Percentiles rank a stretch among this genome's conserved stretches.
phyloP scores from a whole-genome alignment of 306 rosid species.

The Castanospermum australe region DNA sequence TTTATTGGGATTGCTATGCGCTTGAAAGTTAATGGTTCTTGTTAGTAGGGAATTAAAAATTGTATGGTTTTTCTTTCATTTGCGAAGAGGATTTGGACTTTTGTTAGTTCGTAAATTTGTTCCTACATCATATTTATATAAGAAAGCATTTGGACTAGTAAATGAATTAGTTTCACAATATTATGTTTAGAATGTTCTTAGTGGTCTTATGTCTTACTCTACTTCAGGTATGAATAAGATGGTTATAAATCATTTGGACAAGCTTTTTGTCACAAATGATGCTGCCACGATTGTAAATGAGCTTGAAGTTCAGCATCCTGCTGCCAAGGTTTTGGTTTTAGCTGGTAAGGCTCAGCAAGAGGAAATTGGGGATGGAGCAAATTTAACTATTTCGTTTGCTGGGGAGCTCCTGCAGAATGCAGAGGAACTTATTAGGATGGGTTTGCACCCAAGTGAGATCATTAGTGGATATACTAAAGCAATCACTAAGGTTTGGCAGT shows the following conservation, averaged over 20 bases:
- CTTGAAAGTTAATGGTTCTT: no score
- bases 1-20: no score
- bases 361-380: slow-evolving; percentile 96
- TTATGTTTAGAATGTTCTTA: slow-evolving; percentile 5
- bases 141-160: background rate
- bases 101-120: background rate
- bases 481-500: slow-evolving; percentile 61
- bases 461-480: slow-evolving; percentile 91
- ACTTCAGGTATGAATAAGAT: slow-evolving; percentile 87
- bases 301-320: slow-evolving; percentile 96
- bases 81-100: background rate
- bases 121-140: background rate
- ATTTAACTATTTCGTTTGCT: slow-evolving; percentile 84
- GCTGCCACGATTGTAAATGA: slow-evolving; percentile 87
- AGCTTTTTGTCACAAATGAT: slow-evolving; percentile 90
- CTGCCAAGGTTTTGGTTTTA: slow-evolving; percentile 92
- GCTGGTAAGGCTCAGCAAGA: slow-evolving; percentile 92
- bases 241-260: slow-evolving; percentile 96
- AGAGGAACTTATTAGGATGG: slow-evolving; percentile 94
- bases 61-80: background rate
- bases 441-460: slow-evolving; percentile 90
- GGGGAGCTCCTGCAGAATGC: slow-evolving; percentile 91
- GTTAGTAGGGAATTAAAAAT: background rate
- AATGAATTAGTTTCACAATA: background rate
- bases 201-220: background rate